Percentiles rank a stretch among this genome's conserved stretches.
Conservation (phyloP, 371 early-diverging fungal genomes). For the Mortierella polycephala region DNA sequence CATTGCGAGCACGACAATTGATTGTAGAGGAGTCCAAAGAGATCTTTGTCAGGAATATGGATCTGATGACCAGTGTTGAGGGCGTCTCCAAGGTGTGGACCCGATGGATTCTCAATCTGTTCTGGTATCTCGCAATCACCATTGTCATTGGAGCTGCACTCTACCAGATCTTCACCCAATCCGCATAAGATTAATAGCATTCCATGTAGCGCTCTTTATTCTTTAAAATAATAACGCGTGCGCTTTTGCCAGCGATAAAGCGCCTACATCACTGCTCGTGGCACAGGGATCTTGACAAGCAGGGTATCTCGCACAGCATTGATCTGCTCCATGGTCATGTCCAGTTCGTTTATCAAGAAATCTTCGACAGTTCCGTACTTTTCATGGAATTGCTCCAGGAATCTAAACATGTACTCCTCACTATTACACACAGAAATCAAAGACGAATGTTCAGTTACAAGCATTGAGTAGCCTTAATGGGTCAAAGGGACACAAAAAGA, state of each 20-base stretch:
- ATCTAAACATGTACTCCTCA: conserved; percentile 42
- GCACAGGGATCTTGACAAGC: conserved; percentile 44
- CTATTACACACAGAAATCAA: conserved; percentile 6
- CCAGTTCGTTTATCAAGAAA: conserved; percentile 47
- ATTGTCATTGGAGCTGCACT: conserved; percentile 16
- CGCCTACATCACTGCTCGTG: conserved; percentile 34
- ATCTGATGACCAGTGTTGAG: conserved; percentile 27
- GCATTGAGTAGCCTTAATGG: not conserved
- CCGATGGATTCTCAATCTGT: conserved; percentile 19
- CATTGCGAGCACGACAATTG: conserved; percentile 10
- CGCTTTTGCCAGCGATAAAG: not conserved
- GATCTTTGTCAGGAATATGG: conserved; percentile 45
- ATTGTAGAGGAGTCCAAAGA: conserved; percentile 37
- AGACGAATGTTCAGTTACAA: not conserved
- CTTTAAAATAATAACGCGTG: too few species aligned
- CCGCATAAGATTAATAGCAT: too few species aligned
- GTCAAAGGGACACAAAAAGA: not conserved
- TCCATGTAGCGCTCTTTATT: too few species aligned
- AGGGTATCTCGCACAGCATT: conserved; percentile 45
- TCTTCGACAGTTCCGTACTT: conserved; percentile 47
- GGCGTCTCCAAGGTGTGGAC: conserved; percentile 38
- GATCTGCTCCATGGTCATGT: conserved; percentile 44
- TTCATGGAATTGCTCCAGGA: conserved; percentile 47
- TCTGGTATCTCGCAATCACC: conserved; percentile 9
- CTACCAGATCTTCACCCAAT: conserved; percentile 12